Base-by-base conservation (phyloP, 371 early-diverging fungal genomes). In the Mucor ambiguus region DNA sequence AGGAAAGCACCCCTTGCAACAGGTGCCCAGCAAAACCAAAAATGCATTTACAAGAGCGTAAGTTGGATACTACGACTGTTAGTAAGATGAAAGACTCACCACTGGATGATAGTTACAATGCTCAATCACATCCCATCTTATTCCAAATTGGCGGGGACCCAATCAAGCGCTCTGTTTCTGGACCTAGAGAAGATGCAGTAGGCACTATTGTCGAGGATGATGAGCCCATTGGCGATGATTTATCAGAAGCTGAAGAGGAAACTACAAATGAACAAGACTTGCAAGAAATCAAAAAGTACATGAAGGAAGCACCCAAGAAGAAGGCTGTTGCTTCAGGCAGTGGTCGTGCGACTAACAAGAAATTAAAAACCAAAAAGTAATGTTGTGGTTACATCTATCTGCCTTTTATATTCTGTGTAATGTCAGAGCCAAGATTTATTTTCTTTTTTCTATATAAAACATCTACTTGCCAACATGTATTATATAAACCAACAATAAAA, bases 11-110 rank as follows among this genome's bases (percentile, higher is more conserved):
- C 78, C 78, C 2, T 66, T 90, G 37, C 60, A 87, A 61, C 69
- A 72, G n/a, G 83, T 99, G 7, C 83, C 92, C 2, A 69, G 93
- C 0, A 84, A 80, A 3, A 81, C 83, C 60, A 99, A 98, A 73
- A 67, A 89, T 0, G 76, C 90, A 1, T 94, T 99, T 71, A 99
- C 97, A 0, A 76, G 86, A 74, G 70, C 60, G 88, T 93, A 87
- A 72, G 86, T 61, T 58, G 32, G 29, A 29, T 16, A 5, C 11
- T 54, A 26, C 59, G 16, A 4, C 14, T 54, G 33, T 60, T n/a
- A 32, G 2, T n/a, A 28, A 8, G 28, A 38, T 33, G 38, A 26
- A 24, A 41, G 26, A 60, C 16, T 29, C 22, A 52, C 9, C 20
- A 24, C 22, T 20, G 12, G 11, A 37, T 60, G 33, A 67, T 61